Evolutionary conservation across 2,329 filamentous ascomycete species (phyloP), one percentile per base, ranked within the genome.

Genomic region (Juglanconis sp.): DNA sequence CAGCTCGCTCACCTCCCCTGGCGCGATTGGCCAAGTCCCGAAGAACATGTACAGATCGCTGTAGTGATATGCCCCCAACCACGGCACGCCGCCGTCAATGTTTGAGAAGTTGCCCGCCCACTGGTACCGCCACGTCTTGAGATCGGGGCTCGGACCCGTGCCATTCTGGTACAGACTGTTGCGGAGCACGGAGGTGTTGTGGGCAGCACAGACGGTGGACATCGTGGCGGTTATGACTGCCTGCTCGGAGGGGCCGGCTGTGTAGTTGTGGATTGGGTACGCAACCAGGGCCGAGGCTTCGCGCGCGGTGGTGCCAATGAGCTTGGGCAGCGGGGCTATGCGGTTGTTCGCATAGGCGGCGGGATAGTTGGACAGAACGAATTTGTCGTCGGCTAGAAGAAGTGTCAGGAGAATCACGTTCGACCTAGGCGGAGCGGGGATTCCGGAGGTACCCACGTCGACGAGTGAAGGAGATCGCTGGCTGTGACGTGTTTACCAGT

Each of bases 341-440:
- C 52, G 17, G 7, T 51, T 35, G 31, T 46, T 35, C 57, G 13
- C 36, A 69, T 67, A 65, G 30, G 65, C 67, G 10, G 57, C 42
- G 0, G 68, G 65, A 51, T 70, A 67, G 50, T 73, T 67, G 9
- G 66, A 65, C 53, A 72, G 72, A 17, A 72, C 67, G 57, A 66
- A 61, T 35, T 56, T 66, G 17, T 71, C 64, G 51, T 72, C 70
- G 7, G 68, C 63, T 63, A 50, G 47, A 48, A 48, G 30, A 59
- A 2, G 15, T 49, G 38, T 42, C n/a, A 42, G 10, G n/a, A 7
- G 47, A 51, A 6, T n/a, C 10, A 3, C 32, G 53, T 15, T 36
- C 31, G 3, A 24, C 34, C 9, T 31, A 53, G 1, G 30, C 36
- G 11, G 5, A 46, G 8, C 4, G 9, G 58, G 62, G 4, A n/a